phyloP scores from a whole-genome alignment of 352 stramenopile species.

The Globisporangium yorkense region DNA sequence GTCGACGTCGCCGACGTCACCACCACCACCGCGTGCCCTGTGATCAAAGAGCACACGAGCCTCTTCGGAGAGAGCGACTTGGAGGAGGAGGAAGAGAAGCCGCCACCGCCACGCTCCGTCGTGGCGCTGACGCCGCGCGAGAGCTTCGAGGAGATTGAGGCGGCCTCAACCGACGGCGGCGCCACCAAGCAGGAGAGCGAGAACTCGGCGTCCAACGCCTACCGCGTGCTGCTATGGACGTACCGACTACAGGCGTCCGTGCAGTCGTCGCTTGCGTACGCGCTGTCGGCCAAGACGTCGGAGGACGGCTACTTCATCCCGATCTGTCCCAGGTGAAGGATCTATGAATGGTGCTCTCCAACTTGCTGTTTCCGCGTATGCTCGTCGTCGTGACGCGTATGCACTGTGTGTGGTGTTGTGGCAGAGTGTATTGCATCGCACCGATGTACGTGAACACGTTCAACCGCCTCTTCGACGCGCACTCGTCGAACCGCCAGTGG shows the following conservation, averaged over 20 bases:
- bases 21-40: neutral
- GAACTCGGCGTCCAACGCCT: constrained; percentile 63
- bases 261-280: constrained; percentile 68
- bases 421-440: constrained; percentile 71
- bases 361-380: neutral
- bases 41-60: constrained; percentile 13
- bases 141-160: constrained; percentile 72
- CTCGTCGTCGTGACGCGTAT: neutral
- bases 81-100: constrained; percentile 27
- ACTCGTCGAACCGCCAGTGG: constrained; percentile 58
- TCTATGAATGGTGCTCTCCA: too few species aligned
- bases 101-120: constrained; percentile 10
- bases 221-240: constrained; percentile 73
- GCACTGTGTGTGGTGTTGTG: constrained; percentile 8
- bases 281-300: constrained; percentile 70
- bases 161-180: constrained; percentile 33
- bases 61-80: constrained; percentile 17
- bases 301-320: constrained; percentile 80
- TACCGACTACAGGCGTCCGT: constrained; percentile 72
- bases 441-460: constrained; percentile 79
- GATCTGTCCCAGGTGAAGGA: constrained; percentile 58
- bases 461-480: constrained; percentile 59
- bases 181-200: constrained; percentile 70
- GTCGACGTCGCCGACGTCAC: neutral
- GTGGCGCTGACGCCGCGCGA: constrained; percentile 25